Evolutionary conservation across 176 grass and related monocot species (phyloP).

Genomic region (Oryza glumipatula): DNA sequence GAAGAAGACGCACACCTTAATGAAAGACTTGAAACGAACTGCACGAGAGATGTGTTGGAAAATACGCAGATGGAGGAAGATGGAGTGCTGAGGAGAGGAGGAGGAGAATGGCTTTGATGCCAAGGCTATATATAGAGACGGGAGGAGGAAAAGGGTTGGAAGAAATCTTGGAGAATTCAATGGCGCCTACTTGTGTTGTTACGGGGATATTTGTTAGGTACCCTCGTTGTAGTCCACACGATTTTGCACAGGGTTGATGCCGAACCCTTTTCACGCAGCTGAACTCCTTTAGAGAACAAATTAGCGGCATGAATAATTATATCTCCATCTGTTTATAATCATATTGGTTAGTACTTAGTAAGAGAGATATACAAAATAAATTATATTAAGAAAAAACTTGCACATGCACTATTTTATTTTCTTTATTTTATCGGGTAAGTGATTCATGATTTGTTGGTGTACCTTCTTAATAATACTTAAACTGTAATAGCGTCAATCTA

Average conservation of each 20-base stretch:
- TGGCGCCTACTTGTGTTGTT: slow-evolving; percentile 37
- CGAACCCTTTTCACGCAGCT: not conserved
- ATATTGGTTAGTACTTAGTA: not conserved
- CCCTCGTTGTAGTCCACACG: slow-evolving; percentile 19
- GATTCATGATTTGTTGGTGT: not conserved
- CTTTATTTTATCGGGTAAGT: too few species aligned
- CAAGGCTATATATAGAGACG: slow-evolving; percentile 49
- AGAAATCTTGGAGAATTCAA: slow-evolving; percentile 51
- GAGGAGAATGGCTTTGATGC: slow-evolving; percentile 35
- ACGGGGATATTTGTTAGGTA: slow-evolving; percentile 26
- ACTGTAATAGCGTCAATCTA: not conserved
- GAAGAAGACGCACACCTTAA: slow-evolving; percentile 46
- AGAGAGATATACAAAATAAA: not conserved
- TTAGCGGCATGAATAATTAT: not conserved
- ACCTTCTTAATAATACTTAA: not conserved
- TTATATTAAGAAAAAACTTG: not conserved
- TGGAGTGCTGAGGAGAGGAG: slow-evolving; percentile 37
- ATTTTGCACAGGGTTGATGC: not conserved
- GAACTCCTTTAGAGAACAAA: not conserved
- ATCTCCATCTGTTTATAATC: not conserved
- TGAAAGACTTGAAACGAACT: not conserved
- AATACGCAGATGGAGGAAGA: slow-evolving; percentile 26
- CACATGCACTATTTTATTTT: too few species aligned
- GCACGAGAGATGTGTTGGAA: not conserved
- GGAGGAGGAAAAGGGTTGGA: not conserved